Evolutionary conservation across 225 moss, liverwort and hornwort genomes (phyloP).

Genomic region (Marchantia polymorpha): DNA sequence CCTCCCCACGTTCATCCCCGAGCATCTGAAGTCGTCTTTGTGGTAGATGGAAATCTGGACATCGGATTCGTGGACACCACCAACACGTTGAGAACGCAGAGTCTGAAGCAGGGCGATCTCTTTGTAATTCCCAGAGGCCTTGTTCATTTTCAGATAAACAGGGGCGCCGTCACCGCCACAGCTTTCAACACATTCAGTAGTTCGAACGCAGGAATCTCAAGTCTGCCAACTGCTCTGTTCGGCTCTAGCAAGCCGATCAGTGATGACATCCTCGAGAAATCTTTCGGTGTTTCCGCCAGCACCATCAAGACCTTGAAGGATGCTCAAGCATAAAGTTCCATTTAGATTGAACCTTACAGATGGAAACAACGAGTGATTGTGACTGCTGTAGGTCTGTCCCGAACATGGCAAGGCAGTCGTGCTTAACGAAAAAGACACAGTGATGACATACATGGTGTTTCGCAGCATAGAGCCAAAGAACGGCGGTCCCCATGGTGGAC

Average conservation of each 20-base stretch:
- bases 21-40: constrained; percentile 1
- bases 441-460: too few species aligned
- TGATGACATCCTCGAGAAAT: background rate
- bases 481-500: too few species aligned
- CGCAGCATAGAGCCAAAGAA: too few species aligned
- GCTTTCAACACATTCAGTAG: background rate
- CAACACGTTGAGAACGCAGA: background rate
- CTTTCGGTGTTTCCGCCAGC: background rate
- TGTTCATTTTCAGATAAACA: constrained; percentile 13
- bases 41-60: background rate
- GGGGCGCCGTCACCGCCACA: background rate
- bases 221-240: background rate
- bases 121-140: constrained; percentile 3
- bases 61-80: constrained; percentile 1
- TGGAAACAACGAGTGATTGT: too few species aligned
- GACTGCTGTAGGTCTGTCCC: too few species aligned
- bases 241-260: background rate
- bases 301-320: background rate
- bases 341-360: too few species aligned
- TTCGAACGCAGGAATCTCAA: background rate
- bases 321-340: too few species aligned
- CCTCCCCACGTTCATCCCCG: constrained; percentile 4
- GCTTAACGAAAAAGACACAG: too few species aligned
- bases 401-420: too few species aligned
- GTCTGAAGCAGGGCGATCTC: background rate